phyloP scores from a whole-genome alignment of 495 filamentous ascomycete genomes.

The Viridothelium virens region DNA sequence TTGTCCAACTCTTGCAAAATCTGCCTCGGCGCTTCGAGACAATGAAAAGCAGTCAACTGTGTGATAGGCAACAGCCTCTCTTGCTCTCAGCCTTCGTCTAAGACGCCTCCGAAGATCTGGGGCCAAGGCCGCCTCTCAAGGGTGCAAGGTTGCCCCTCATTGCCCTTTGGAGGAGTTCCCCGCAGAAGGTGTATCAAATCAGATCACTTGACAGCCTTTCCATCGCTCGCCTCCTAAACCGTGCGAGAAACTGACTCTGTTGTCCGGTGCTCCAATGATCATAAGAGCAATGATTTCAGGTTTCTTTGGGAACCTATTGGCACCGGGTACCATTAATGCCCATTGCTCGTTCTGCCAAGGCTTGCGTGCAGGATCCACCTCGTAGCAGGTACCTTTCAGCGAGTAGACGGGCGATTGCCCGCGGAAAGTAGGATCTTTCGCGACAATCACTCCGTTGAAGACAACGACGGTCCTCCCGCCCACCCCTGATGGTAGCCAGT shows the following conservation, averaged over 20 bases:
- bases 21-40: slow-evolving; percentile 5
- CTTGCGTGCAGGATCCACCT: slow-evolving; percentile 3
- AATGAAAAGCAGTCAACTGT: background rate
- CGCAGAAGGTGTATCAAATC: background rate
- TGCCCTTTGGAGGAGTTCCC: background rate
- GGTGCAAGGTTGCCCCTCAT: slow-evolving; percentile 1
- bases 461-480: background rate
- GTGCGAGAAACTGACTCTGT: background rate
- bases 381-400: background rate
- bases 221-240: background rate
- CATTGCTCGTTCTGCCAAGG: background rate
- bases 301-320: background rate
- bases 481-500: background rate
- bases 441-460: slow-evolving; percentile 1
- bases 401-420: background rate
- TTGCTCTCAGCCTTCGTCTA: background rate
- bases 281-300: background rate
- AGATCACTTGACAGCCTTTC: slow-evolving; percentile 1
- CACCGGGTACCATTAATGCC: background rate
- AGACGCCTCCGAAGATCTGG: background rate
- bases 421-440: slow-evolving; percentile 1
- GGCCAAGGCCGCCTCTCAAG: background rate
- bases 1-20: background rate
- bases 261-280: background rate
- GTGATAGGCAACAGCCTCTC: slow-evolving; percentile 9